These are phyloP conservation scores for Taxillus chinensis DNA, from an alignment of 164 flowering plant genomes.

Conservation along the genomic window DNA sequence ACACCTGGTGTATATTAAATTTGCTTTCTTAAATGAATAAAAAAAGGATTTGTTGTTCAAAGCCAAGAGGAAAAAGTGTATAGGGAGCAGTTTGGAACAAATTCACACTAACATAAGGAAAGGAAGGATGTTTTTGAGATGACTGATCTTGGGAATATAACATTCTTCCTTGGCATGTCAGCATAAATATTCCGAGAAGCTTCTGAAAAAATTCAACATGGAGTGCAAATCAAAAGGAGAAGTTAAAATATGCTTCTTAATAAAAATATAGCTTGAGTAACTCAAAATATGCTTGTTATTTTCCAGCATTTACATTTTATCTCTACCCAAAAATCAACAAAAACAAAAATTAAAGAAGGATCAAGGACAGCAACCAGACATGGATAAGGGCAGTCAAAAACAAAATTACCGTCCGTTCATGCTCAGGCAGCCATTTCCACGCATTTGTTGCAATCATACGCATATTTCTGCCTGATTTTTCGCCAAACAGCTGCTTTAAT, in stretches of 20 bases:
- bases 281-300: background rate
- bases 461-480: constrained; percentile 1
- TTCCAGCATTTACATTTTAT: background rate
- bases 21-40: too few relatives aligned
- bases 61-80: too few relatives aligned
- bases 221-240: background rate
- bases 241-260: background rate
- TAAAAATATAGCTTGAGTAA: background rate
- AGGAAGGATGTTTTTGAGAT: background rate
- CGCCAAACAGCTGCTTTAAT: constrained; percentile 19
- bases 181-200: background rate
- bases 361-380: background rate
- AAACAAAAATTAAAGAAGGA: background rate
- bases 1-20: too few relatives aligned
- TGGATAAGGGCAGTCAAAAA: background rate
- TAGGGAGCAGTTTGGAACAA: background rate
- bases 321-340: too few relatives aligned
- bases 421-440: constrained; percentile 29
- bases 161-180: background rate
- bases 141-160: too few relatives aligned
- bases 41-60: too few relatives aligned
- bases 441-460: constrained; percentile 18
- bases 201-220: background rate
- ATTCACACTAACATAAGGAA: too few relatives aligned
- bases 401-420: constrained; percentile 21